A percentile compares a stretch with the other conserved stretches of the same genome.
Evolutionary conservation across 257 asterid species (phyloP).

Genomic region (Primulina tabacum): DNA sequence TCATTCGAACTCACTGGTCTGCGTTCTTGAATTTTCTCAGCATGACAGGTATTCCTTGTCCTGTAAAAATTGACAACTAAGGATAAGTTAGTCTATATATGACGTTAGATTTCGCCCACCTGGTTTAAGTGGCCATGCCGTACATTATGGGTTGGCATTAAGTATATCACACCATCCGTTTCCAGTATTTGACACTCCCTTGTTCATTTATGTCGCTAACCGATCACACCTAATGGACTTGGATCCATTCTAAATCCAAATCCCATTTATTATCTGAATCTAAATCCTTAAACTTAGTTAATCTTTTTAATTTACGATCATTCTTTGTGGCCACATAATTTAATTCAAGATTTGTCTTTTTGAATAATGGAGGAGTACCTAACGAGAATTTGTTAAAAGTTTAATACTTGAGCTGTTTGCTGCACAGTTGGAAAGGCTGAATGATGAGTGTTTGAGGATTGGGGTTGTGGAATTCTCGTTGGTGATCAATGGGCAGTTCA

Average conservation of each 20-base stretch:
- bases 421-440: slow-evolving; percentile 1
- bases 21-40: background rate
- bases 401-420: background rate
- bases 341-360: background rate
- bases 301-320: background rate
- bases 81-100: background rate
- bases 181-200: background rate
- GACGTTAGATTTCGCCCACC: background rate
- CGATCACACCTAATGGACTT: background rate
- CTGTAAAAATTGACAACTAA: background rate
- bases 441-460: slow-evolving; percentile 43
- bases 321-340: background rate
- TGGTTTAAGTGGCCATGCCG: background rate
- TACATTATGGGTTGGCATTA: background rate
- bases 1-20: background rate
- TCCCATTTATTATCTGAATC: background rate
- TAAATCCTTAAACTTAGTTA: background rate
- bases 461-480: slow-evolving; percentile 29
- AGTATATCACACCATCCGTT: background rate
- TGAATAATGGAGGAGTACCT: background rate
- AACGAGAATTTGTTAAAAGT: background rate
- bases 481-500: slow-evolving; percentile 54
- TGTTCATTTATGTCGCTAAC: background rate
- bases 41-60: background rate
- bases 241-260: background rate